A percentile compares a stretch with the other conserved stretches of the same genome.
These are phyloP conservation scores for Cyclocybe cylindracea DNA, from an alignment of 768 basidiomycete species.

Conservation along the genomic window DNA sequence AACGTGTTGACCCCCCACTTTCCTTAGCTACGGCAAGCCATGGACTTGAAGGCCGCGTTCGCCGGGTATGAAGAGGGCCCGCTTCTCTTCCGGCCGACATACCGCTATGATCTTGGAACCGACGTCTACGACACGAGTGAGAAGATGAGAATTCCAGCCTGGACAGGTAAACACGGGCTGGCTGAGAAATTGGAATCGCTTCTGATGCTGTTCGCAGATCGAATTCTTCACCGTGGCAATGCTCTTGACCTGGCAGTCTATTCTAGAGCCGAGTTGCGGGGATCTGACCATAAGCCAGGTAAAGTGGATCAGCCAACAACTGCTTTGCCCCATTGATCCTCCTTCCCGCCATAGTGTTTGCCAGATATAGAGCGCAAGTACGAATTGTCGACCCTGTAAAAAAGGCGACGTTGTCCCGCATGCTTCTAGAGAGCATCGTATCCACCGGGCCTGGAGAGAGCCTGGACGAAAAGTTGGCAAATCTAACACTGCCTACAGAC, in stretches of 20 bases:
- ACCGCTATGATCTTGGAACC: slow-evolving; percentile 84
- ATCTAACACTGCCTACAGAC: slow-evolving; percentile 50
- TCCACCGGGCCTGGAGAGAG: slow-evolving; percentile 65
- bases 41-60: slow-evolving; percentile 77
- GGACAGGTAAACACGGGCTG: slow-evolving; percentile 71
- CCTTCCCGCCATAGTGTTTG: slow-evolving; percentile 64
- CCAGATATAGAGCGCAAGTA: slow-evolving; percentile 75
- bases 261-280: slow-evolving; percentile 78
- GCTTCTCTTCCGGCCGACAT: slow-evolving; percentile 90
- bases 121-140: slow-evolving; percentile 94
- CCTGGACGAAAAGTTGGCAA: slow-evolving; percentile 69
- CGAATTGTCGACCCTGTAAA: slow-evolving; percentile 79
- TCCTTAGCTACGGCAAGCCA: slow-evolving; percentile 67
- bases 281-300: slow-evolving; percentile 98
- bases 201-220: slow-evolving; percentile 56
- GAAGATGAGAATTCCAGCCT: slow-evolving; percentile 94
- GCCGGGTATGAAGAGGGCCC: slow-evolving; percentile 87
- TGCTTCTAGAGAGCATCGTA: slow-evolving; percentile 67
- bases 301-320: slow-evolving; percentile 11
- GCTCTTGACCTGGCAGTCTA: slow-evolving; percentile 77
- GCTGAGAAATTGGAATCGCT: neutral
- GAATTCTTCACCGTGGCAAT: slow-evolving; percentile 82
- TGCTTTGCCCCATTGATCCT: neutral
- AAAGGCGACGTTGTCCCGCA: slow-evolving; percentile 64
- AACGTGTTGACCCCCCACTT: slow-evolving; percentile 2